Conservation (phyloP, 2,329 filamentous ascomycete species). For the Ceratocystis ficicola region DNA sequence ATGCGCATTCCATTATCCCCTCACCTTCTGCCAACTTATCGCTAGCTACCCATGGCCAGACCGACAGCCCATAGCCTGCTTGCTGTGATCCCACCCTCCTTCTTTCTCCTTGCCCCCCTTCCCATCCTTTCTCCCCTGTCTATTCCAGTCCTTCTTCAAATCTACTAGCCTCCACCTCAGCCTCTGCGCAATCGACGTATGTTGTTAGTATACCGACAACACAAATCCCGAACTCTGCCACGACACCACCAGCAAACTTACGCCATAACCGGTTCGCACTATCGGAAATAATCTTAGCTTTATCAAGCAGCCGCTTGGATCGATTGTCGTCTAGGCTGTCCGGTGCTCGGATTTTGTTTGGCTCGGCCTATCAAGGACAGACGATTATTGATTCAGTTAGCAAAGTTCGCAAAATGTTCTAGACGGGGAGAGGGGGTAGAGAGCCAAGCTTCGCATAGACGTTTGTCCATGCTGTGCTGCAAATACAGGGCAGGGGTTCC, state of each 20-base stretch:
- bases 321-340: constrained; percentile 43
- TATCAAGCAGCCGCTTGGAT: constrained; percentile 52
- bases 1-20: not conserved
- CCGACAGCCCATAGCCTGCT: not conserved
- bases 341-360: constrained; percentile 48
- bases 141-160: constrained; percentile 9
- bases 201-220: not conserved
- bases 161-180: not conserved
- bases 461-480: not conserved
- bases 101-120: not conserved
- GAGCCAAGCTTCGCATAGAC: not conserved
- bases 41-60: too few species aligned
- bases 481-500: constrained; percentile 1
- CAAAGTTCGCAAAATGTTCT: not conserved
- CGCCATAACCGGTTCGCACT: constrained; percentile 60
- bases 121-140: not conserved
- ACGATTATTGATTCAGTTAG: not conserved
- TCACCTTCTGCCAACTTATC: not conserved
- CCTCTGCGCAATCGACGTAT: not conserved
- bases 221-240: not conserved
- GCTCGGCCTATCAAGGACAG: constrained; percentile 43
- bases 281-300: constrained; percentile 55
- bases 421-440: not conserved
- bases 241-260: constrained; percentile 30
- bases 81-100: not conserved